phyloP scores from a whole-genome alignment of 306 rosid genomes.

The Cucurbita argyrosperma region DNA sequence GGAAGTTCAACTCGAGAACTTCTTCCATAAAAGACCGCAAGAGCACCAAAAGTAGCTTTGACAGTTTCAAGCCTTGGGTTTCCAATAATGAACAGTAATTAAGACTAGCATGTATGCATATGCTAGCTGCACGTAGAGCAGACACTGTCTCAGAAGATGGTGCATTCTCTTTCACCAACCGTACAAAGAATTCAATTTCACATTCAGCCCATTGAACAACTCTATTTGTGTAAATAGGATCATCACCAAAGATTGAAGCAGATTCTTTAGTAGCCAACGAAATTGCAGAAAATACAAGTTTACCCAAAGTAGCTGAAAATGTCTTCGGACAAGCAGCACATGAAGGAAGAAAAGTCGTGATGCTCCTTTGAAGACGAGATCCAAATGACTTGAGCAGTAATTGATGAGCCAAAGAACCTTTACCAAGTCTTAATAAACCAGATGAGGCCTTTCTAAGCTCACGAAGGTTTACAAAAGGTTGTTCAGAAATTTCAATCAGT shows the following conservation, averaged over 20 bases:
- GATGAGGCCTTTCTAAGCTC: slow-evolving; percentile 62
- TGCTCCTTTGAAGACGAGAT: slow-evolving; percentile 58
- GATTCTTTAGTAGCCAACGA: slow-evolving; percentile 62
- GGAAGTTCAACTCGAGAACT: slow-evolving; percentile 77
- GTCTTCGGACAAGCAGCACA: slow-evolving; percentile 66
- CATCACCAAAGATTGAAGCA: slow-evolving; percentile 70
- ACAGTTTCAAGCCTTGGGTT: slow-evolving; percentile 70
- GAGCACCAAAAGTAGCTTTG: slow-evolving; percentile 73
- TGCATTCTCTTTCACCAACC: slow-evolving; percentile 76
- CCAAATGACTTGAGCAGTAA: slow-evolving; percentile 48
- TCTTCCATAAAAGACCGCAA: slow-evolving; percentile 82
- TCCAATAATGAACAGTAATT: slow-evolving; percentile 65
- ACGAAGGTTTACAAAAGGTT: slow-evolving; percentile 41
- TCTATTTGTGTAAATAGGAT: slow-evolving; percentile 78
- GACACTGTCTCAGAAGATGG: slow-evolving; percentile 64
- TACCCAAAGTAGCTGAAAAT: slow-evolving; percentile 66
- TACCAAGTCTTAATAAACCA: slow-evolving; percentile 71
- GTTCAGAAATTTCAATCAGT: slow-evolving; percentile 47
- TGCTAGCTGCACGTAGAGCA: slow-evolving; percentile 72
- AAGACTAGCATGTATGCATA: slow-evolving; percentile 79
- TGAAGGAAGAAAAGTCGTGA: slow-evolving; percentile 65
- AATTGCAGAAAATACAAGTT: slow-evolving; percentile 63
- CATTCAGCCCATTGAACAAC: slow-evolving; percentile 98
- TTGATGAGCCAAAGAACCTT: slow-evolving; percentile 76
- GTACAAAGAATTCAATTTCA: slow-evolving; percentile 79